These are phyloP conservation scores for Penicillium brasilianum DNA, from an alignment of 2,329 filamentous ascomycete species.

Conservation along the genomic window DNA sequence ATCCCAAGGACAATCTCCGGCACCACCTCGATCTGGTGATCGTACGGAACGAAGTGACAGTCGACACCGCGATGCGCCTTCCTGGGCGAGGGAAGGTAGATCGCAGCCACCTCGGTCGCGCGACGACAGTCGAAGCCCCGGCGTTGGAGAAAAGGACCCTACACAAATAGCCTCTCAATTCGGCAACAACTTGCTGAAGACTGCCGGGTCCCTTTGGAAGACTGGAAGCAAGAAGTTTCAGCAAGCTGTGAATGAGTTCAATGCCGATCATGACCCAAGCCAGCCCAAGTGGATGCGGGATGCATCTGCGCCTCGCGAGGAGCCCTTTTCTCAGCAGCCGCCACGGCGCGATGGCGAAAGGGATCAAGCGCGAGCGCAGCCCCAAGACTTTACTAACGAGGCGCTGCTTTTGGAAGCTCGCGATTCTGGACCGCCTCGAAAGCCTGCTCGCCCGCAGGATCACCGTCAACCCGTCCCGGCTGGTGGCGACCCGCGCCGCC, in stretches of 20 bases:
- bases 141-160: conserved; percentile 70
- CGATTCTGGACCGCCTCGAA: conserved; percentile 34
- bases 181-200: conserved; percentile 85
- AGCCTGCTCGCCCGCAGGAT: conserved; percentile 32
- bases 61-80: conserved; percentile 50
- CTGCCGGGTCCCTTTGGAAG: conserved; percentile 94
- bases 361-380: conserved; percentile 23
- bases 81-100: conserved; percentile 67
- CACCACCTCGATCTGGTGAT: conserved; percentile 25
- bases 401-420: conserved; percentile 44
- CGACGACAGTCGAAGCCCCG: conserved; percentile 42
- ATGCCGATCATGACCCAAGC: conserved; percentile 71
- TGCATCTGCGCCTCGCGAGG: conserved; percentile 48
- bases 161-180: conserved; percentile 81
- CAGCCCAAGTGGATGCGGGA: conserved; percentile 97
- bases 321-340: conserved; percentile 23
- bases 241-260: conserved; percentile 87
- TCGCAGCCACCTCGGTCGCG: conserved; percentile 31
- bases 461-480: conserved; percentile 23
- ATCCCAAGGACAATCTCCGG: conserved; percentile 44
- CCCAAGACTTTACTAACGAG: conserved; percentile 63
- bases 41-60: conserved; percentile 34
- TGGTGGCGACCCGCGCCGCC: conserved; percentile 29
- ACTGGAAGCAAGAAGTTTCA: conserved; percentile 90
- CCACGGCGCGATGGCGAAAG: conserved; percentile 30